Evolutionary conservation across 345 rosid species (phyloP).

Genomic region (Populus nigra): DNA sequence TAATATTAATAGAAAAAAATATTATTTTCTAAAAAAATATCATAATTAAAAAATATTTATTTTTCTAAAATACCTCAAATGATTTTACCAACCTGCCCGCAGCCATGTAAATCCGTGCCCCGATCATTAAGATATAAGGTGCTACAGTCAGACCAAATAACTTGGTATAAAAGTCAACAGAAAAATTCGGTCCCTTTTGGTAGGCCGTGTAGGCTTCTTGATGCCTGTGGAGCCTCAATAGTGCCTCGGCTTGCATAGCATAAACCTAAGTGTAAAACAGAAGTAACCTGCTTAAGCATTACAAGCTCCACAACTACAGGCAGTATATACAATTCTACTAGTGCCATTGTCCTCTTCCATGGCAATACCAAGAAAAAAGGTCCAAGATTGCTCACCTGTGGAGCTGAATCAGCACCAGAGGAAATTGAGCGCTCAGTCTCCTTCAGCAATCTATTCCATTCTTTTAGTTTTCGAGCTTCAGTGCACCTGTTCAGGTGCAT

Average conservation of each 20-base stretch:
- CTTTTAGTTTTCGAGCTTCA: slow-evolving; percentile 40
- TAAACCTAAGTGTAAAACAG: slow-evolving; percentile 33
- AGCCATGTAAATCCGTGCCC: slow-evolving; percentile 56
- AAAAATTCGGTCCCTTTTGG: slow-evolving; percentile 40
- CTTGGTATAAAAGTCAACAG: slow-evolving; percentile 39
- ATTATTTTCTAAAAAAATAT: not conserved
- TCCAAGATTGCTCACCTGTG: slow-evolving; percentile 37
- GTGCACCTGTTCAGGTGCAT: slow-evolving; percentile 42
- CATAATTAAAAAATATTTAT: not conserved
- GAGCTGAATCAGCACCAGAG: slow-evolving; percentile 63
- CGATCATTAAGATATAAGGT: slow-evolving; percentile 42
- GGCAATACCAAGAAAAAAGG: not conserved
- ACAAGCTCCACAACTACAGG: not conserved
- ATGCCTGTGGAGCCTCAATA: slow-evolving; percentile 52
- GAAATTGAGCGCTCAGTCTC: slow-evolving; percentile 43
- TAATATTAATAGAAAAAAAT: too few species aligned
- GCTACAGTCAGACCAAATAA: slow-evolving; percentile 44
- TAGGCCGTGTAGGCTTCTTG: slow-evolving; percentile 53
- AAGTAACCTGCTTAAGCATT: not conserved
- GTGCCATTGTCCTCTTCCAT: not conserved
- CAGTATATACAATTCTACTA: not conserved
- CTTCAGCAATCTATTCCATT: slow-evolving; percentile 50
- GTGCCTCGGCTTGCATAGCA: slow-evolving; percentile 63
- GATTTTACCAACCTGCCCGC: slow-evolving; percentile 57
- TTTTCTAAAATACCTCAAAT: too few species aligned